Evolutionary conservation across 441 rosid genomes (phyloP).

Genomic region (Populus hybrid): DNA sequence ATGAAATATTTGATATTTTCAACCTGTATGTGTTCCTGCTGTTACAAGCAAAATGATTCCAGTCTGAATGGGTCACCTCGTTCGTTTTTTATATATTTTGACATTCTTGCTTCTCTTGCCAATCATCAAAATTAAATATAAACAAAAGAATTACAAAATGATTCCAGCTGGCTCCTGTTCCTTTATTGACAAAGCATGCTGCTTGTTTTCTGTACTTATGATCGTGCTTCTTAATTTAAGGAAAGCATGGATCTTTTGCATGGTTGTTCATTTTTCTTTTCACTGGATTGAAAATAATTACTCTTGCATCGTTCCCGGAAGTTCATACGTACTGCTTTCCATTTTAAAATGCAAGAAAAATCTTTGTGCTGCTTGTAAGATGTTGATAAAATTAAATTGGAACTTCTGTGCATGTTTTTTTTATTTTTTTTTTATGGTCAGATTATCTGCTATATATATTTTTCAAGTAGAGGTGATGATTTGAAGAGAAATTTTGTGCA

Average conservation of each 20-base stretch:
- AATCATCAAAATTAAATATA: constrained; percentile 8
- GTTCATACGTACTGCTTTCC: background rate
- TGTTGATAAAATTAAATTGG: background rate
- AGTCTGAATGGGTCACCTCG: background rate
- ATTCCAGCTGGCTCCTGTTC: constrained; percentile 20
- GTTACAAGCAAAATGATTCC: constrained; percentile 3
- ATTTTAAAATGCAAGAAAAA: no score
- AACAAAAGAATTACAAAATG: background rate
- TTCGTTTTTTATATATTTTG: background rate
- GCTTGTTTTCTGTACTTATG: constrained; percentile 7
- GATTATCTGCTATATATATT: background rate
- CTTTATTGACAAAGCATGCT: constrained; percentile 15
- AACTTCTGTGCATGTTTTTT: background rate
- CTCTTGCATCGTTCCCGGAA: background rate
- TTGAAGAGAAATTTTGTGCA: constrained; percentile 16
- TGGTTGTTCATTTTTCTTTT: constrained; percentile 2
- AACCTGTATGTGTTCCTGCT: background rate
- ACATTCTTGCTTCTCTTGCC: background rate
- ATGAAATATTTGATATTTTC: constrained; percentile 4
- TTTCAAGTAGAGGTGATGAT: background rate
- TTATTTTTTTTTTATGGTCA: background rate
- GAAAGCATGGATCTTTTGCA: constrained; percentile 9
- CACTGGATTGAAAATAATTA: background rate
- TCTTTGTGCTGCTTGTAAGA: background rate
- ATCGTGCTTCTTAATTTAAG: constrained; percentile 4